phyloP scores from a whole-genome alignment of 2,329 filamentous ascomycete genomes.

The Calonectria pauciramosa region DNA sequence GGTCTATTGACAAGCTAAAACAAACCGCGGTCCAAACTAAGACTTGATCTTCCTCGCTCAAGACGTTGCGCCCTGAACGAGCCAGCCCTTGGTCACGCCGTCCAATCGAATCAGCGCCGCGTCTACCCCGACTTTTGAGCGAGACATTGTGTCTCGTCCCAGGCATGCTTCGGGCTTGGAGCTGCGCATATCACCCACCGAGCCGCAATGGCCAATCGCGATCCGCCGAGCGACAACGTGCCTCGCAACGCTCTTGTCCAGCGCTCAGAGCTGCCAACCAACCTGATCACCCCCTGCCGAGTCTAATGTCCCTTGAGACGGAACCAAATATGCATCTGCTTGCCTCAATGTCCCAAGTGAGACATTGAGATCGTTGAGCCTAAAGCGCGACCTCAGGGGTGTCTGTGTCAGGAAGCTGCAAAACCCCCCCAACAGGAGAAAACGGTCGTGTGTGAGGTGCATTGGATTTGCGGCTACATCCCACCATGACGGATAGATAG shows the following conservation, averaged over 20 bases:
- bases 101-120: conserved; percentile 33
- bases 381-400: not conserved
- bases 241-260: conserved; percentile 29
- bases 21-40: conserved; percentile 25
- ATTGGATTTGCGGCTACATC: not conserved
- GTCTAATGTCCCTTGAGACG: conserved; percentile 26
- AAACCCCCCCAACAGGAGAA: not conserved
- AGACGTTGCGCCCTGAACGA: conserved; percentile 16
- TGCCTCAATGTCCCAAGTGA: conserved; percentile 21
- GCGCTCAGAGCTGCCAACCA: conserved; percentile 32
- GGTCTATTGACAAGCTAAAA: conserved; percentile 31
- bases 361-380: conserved; percentile 27
- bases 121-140: conserved; percentile 45
- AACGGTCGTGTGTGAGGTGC: conserved; percentile 6
- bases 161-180: conserved; percentile 31
- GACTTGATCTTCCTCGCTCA: conserved; percentile 19
- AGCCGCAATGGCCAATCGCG: conserved; percentile 39
- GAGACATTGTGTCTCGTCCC: conserved; percentile 33
- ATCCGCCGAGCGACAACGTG: conserved; percentile 41
- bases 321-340: conserved; percentile 14
- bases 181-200: conserved; percentile 33
- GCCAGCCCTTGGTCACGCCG: conserved; percentile 18
- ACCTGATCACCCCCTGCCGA: conserved; percentile 20
- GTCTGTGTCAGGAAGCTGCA: not conserved
- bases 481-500: conserved; percentile 6